Base-by-base conservation (phyloP, 176 grass and related monocot genomes). In the Oryza rufipogon region DNA sequence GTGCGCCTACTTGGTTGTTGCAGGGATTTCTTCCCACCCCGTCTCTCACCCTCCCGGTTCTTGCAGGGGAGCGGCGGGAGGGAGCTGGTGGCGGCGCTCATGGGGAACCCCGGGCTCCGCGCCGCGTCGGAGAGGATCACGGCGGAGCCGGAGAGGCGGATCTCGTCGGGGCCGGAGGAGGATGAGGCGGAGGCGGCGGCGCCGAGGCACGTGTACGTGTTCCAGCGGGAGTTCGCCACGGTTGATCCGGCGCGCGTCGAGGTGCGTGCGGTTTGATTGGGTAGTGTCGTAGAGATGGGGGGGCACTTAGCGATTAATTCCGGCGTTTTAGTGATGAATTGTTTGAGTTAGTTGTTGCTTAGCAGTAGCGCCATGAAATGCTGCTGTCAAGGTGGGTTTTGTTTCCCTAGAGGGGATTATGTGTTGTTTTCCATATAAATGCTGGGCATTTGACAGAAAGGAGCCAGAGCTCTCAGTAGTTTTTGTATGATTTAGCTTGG, bases 151-250 rank as follows among this genome's bases (percentile, higher is more conserved):
- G 91, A 90, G 81, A 92, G 36, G 67, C 68, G 6, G 49, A 66
- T 96, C 86, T 89, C 93, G 66, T 66, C 69, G 22, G 23, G 23
- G 23, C 23, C 23, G 0, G 23, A 23, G 23, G 23, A 23, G 23
- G 23, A 23, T 23, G 23, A 23, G 0, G 23, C 23, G 23, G 23
- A 23, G 13, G 66, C 73, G 71, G 80, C 49, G 77, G 83, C 20
- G 19, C 68, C 68, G 17, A 86, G 81, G 70, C 89, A 90, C 73
- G 89, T 99, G 1, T 99, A 96, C 83, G 86, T 99, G 23, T 94
- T 95, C 86, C 91, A 99, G 91, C 78, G 89, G 84, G 93, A 99
- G 83, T 96, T 84, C 72, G 96, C 93, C 86, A 96, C 96, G 11
- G 93, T 95, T 15, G 89, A 98, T 87, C 91, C 91, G 17, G 70